Conservation (phyloP, 2,329 filamentous ascomycete genomes). For the Ceratocystis huliohia region DNA sequence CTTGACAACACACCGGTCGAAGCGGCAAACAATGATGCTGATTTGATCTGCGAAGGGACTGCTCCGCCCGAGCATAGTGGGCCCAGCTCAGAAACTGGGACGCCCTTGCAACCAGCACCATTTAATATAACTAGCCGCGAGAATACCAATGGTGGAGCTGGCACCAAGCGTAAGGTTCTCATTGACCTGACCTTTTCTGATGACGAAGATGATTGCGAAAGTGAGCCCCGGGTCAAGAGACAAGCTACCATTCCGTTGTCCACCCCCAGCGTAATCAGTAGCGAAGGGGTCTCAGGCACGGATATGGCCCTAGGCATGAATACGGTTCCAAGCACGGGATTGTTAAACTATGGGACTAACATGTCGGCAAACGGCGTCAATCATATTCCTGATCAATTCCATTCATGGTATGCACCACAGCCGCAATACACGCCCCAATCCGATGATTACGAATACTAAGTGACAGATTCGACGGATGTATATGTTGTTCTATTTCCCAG, state of each 20-base stretch:
- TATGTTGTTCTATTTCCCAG: background rate
- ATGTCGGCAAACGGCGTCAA: background rate
- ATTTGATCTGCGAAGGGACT: conserved; percentile 27
- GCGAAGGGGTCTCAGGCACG: background rate
- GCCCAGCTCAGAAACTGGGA: background rate
- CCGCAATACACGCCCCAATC: background rate
- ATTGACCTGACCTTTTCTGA: conserved; percentile 49
- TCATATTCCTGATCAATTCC: background rate
- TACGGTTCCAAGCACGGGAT: background rate
- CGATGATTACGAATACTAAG: background rate
- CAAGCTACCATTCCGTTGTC: conserved; percentile 26
- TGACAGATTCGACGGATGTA: background rate
- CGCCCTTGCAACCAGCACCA: background rate
- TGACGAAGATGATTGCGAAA: conserved; percentile 40
- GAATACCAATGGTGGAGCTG: conserved; percentile 25
- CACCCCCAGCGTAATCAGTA: too few relatives aligned
- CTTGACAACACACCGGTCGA: conserved; percentile 1
- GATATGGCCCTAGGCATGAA: background rate
- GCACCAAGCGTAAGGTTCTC: conserved; percentile 40
- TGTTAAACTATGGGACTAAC: background rate
- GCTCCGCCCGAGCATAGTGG: background rate
- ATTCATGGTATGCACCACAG: background rate
- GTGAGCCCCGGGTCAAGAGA: conserved; percentile 38
- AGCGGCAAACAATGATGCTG: conserved; percentile 36
- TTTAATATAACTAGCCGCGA: background rate